These are phyloP conservation scores for Penicillium goetzii DNA, from an alignment of 495 filamentous ascomycete genomes.

Conservation along the genomic window DNA sequence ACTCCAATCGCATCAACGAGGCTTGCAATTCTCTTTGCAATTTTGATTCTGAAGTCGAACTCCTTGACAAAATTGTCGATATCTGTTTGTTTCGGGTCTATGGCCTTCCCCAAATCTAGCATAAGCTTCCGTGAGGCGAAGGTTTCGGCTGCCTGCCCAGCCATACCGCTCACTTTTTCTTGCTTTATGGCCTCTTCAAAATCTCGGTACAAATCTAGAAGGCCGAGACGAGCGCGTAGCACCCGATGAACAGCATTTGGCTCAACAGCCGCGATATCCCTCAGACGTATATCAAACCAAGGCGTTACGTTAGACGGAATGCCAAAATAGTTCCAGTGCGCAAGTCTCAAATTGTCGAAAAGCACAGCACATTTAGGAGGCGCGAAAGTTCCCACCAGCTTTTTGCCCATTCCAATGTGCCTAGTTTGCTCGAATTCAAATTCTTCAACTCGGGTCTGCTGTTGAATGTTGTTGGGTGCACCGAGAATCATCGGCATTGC, in stretches of 20 bases:
- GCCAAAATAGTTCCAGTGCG: not conserved
- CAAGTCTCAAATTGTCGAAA: not conserved
- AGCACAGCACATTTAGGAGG: slow-evolving; percentile 5
- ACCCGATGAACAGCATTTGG: not conserved
- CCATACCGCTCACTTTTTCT: not conserved
- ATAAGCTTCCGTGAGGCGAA: slow-evolving; percentile 4
- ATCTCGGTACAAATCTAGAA: slow-evolving; percentile 1
- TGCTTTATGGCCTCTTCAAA: not conserved
- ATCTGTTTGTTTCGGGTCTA: not conserved
- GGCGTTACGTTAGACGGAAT: not conserved
- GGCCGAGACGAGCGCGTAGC: not conserved
- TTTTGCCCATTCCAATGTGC: not conserved
- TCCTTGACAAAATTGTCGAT: not conserved
- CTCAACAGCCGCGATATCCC: not conserved
- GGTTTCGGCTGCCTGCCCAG: slow-evolving; percentile 5
- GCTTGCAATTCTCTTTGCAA: not conserved
- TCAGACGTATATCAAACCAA: not conserved
- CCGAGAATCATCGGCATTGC: not conserved
- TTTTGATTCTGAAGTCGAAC: slow-evolving; percentile 3
- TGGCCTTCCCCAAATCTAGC: not conserved
- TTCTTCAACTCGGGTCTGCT: not conserved
- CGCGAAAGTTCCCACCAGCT: not conserved
- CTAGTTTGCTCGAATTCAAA: not conserved
- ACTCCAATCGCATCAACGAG: slow-evolving; percentile 6
- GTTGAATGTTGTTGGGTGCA: not conserved